These are phyloP conservation scores for Coemansia sp. DNA, from an alignment of 192 early-diverging fungal species.

Conservation along the genomic window DNA sequence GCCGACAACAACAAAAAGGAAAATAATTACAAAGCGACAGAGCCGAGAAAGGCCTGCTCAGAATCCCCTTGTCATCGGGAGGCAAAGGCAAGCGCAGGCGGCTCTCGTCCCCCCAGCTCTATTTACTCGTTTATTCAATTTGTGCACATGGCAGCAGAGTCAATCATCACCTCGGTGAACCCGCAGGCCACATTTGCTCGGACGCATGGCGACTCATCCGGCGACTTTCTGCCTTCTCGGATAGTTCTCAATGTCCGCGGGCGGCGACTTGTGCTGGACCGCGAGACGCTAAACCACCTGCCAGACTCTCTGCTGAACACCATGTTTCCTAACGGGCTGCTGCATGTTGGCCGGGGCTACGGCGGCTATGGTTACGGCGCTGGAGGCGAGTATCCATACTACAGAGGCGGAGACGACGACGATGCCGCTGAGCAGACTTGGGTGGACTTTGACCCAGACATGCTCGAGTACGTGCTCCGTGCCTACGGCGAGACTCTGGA, in stretches of 20 bases:
- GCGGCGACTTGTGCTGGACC: conserved; percentile 51
- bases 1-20: neutral
- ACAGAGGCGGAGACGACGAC: conserved; percentile 11
- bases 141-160: conserved; percentile 27
- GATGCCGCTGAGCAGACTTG: conserved; percentile 43
- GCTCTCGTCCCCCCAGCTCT: neutral
- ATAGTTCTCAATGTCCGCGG: conserved; percentile 49
- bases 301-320: conserved; percentile 55
- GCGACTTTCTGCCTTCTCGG: conserved; percentile 46
- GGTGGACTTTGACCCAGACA: conserved; percentile 59
- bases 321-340: conserved; percentile 52
- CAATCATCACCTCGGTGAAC: conserved; percentile 51
- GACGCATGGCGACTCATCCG: conserved; percentile 43
- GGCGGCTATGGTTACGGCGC: conserved; percentile 24
- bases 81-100: neutral
- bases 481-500: conserved; percentile 42
- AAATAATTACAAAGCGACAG: neutral
- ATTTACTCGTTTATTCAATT: conserved; percentile 1
- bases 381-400: conserved; percentile 29
- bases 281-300: conserved; percentile 55
- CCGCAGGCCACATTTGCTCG: conserved; percentile 58
- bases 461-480: conserved; percentile 55
- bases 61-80: neutral
- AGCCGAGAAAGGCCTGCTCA: neutral
- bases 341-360: conserved; percentile 34